Evolutionary conservation across 371 early-diverging fungal species (phyloP).

Genomic region (Rhizopus delemar): DNA sequence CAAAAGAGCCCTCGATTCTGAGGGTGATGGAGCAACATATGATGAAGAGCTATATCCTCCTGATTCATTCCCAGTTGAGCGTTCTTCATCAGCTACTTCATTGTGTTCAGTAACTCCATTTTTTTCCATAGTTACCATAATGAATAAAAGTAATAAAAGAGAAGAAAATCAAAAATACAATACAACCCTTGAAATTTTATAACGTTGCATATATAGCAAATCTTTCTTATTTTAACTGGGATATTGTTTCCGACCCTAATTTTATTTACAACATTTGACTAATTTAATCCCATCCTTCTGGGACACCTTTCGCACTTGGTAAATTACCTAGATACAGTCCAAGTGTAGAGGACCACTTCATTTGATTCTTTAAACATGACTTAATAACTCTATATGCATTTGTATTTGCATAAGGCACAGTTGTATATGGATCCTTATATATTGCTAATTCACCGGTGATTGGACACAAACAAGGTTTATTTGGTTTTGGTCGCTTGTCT

Average conservation of each 20-base stretch:
- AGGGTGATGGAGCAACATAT: constrained; percentile 24
- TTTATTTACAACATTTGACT: background rate
- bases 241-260: background rate
- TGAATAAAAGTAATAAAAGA: background rate
- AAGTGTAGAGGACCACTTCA: constrained; percentile 45
- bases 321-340: constrained; percentile 35
- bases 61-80: constrained; percentile 1
- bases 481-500: constrained; percentile 35
- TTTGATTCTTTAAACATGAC: constrained; percentile 34
- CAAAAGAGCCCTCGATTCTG: constrained; percentile 29
- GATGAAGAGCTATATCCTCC: background rate
- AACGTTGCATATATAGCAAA: background rate
- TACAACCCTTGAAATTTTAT: too few species aligned
- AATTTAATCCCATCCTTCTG: constrained; percentile 35
- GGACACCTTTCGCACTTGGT: constrained; percentile 41
- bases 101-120: constrained; percentile 3
- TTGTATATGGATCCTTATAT: constrained; percentile 65
- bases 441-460: constrained; percentile 69
- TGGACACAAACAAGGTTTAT: constrained; percentile 53
- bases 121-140: background rate
- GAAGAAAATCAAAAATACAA: background rate
- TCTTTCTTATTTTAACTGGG: background rate
- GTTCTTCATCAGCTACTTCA: constrained; percentile 6
- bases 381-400: constrained; percentile 60
- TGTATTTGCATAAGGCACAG: constrained; percentile 65